Conservation (phyloP, 1,139 yeast species). For the Blastobotrys raffinosifermentans region DNA sequence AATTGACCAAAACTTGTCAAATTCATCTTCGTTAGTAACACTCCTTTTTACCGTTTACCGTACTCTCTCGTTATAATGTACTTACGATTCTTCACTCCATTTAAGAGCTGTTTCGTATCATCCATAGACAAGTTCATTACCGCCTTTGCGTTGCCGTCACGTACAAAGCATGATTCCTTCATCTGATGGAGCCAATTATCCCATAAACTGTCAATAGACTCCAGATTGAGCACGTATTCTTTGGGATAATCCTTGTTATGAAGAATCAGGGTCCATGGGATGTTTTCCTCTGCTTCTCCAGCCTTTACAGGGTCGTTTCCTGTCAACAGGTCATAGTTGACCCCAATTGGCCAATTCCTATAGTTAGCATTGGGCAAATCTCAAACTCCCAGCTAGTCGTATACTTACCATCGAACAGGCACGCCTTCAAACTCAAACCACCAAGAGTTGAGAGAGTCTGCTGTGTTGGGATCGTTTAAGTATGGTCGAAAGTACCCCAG, state of each 20-base stretch:
- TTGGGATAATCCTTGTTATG: slow-evolving; percentile 45
- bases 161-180: slow-evolving; percentile 70
- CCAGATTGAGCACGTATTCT: slow-evolving; percentile 47
- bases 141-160: slow-evolving; percentile 67
- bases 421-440: slow-evolving; percentile 67
- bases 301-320: slow-evolving; percentile 32
- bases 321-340: slow-evolving; percentile 52
- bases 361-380: slow-evolving; percentile 1
- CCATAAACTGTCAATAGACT: slow-evolving; percentile 34
- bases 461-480: slow-evolving; percentile 33
- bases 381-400: neutral
- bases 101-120: slow-evolving; percentile 54
- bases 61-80: neutral
- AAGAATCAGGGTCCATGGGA: slow-evolving; percentile 49
- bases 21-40: slow-evolving; percentile 24
- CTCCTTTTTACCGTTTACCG: neutral
- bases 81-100: slow-evolving; percentile 37
- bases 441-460: slow-evolving; percentile 35
- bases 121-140: slow-evolving; percentile 67
- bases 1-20: slow-evolving; percentile 33
- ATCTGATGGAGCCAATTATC: slow-evolving; percentile 66
- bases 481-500: slow-evolving; percentile 41
- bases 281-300: slow-evolving; percentile 10
- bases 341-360: slow-evolving; percentile 72
- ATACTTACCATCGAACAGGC: slow-evolving; percentile 52